Evolutionary conservation across 192 early-diverging fungal genomes (phyloP).

Genomic region (Paraglomus brasilianum): DNA sequence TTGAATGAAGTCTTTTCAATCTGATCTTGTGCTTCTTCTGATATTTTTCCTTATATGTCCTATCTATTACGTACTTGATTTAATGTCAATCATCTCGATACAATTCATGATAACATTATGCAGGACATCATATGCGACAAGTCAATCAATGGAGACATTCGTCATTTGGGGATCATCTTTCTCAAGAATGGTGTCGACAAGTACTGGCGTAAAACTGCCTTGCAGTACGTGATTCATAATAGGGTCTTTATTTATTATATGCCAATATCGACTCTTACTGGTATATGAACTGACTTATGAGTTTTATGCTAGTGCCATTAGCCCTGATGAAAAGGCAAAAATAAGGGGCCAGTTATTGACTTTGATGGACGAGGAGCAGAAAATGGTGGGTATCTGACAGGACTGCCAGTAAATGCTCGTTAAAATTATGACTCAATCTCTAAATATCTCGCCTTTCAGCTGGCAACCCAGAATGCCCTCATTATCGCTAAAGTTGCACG

Average conservation of each 20-base stretch:
- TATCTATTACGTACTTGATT: not conserved
- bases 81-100: not conserved
- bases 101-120: not conserved
- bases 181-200: slow-evolving; percentile 91
- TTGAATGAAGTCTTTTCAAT: no score
- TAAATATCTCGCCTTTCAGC: slow-evolving; percentile 33
- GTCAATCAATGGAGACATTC: slow-evolving; percentile 59
- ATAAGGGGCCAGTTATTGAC: slow-evolving; percentile 65
- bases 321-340: slow-evolving; percentile 65
- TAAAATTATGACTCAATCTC: no score
- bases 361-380: slow-evolving; percentile 67
- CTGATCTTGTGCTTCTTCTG: no score
- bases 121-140: slow-evolving; percentile 76
- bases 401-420: not conserved
- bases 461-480: slow-evolving; percentile 76
- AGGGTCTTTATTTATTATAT: not conserved
- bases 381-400: slow-evolving; percentile 46
- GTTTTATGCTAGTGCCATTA: slow-evolving; percentile 53
- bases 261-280: not conserved
- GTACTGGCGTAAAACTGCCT: slow-evolving; percentile 81
- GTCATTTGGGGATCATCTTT: slow-evolving; percentile 75
- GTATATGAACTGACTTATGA: not conserved
- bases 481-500: slow-evolving; percentile 79
- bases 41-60: not conserved
- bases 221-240: slow-evolving; percentile 49